Evolutionary conservation across 169 alveolate genomes (phyloP), one percentile per base, ranked within the genome.

Genomic region (Neospora caninum): DNA sequence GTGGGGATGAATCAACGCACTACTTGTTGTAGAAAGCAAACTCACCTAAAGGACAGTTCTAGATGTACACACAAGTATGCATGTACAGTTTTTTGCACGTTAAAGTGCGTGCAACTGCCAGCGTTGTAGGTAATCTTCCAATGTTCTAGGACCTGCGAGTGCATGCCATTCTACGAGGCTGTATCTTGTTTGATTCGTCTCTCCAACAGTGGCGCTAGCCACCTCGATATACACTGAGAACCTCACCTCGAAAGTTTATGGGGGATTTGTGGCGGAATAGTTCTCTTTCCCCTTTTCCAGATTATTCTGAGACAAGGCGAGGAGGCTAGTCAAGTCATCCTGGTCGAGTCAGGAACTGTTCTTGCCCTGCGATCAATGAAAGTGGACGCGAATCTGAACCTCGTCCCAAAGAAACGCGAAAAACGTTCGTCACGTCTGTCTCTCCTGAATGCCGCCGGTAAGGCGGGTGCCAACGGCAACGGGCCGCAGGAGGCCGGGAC

Each of bases 231-330:
- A 49, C 18, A 49, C 27, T 49, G 58, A 13, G 58, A 22, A 22
- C 6, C 27, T 49, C 18, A 49, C 58, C 58, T 49, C 18, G 58
- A 49, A 49, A 49, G 58, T 22, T 13, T 22, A 49, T 49, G 58
- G 18, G 58, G 58, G 18, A 49, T 49, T 13, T 49, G 58, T 0
- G 0, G 18, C 18, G 58, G 58, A 49, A 0, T 64, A 16, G 36
- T 64, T 64, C 29, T n/a, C 2, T 29, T 10, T 64, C 25, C 34
- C 78, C 31, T 64, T 20, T 7, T 64, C 83, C 58, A 89, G 93
- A 69, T 89, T 18, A 89, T 89, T 89, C 38, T 70, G 43, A 58
- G 93, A 16, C 93, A 89, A 89, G 93, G 93, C 41, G 86, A 89
- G 41, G 93, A 89, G 88, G 93, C 93, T 38, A 70, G 34, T 41